A percentile compares a stretch with the other conserved stretches of the same genome.
These are phyloP conservation scores for Lithospermum erythrorhizon DNA, from an alignment of 257 asterid genomes.

Conservation along the genomic window DNA sequence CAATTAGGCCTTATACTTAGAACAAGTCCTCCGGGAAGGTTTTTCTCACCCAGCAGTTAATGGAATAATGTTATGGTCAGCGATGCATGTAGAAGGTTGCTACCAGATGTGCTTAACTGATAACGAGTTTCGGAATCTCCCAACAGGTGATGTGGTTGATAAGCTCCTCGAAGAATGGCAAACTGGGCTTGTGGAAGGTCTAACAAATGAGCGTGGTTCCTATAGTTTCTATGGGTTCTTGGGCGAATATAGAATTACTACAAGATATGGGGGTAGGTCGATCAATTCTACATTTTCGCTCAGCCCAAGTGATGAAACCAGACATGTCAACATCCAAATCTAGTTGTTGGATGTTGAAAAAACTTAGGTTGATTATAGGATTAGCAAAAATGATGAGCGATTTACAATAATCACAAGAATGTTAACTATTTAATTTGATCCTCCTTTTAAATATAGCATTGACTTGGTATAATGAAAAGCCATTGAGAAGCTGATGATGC, in stretches of 20 bases:
- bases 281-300: constrained; percentile 30
- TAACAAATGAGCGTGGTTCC: constrained; percentile 34
- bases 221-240: constrained; percentile 36
- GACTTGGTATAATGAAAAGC: no score
- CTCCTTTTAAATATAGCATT: no score
- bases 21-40: constrained; percentile 40
- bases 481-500: no score
- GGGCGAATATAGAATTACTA: constrained; percentile 37
- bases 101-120: constrained; percentile 58
- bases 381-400: no score
- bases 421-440: no score
- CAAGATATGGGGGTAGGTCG: constrained; percentile 10
- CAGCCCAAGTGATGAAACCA: constrained; percentile 29
- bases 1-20: constrained; percentile 37
- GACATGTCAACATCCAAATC: constrained; percentile 27
- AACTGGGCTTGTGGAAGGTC: constrained; percentile 27
- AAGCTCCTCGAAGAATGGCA: constrained; percentile 44
- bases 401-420: no score
- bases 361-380: no score
- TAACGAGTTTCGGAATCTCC: constrained; percentile 30
- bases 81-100: constrained; percentile 30
- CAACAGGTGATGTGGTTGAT: constrained; percentile 42
- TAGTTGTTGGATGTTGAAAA: neutral
- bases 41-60: constrained; percentile 43
- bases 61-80: constrained; percentile 51